Base-by-base conservation (phyloP, 2,329 filamentous ascomycete genomes). In the Berkeleyomyces rouxiae region DNA sequence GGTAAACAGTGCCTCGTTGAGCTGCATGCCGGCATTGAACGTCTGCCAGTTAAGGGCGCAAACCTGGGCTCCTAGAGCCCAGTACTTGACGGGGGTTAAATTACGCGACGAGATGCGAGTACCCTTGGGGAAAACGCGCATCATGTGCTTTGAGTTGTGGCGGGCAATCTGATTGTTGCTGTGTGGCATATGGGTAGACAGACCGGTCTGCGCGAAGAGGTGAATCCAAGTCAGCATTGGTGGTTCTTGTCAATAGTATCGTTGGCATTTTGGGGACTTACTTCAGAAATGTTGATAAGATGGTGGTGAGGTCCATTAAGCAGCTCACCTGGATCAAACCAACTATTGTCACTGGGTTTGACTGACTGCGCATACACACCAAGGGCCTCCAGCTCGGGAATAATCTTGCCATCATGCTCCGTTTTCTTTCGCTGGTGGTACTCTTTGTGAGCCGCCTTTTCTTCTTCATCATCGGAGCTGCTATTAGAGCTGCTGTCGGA, bases 31-130 rank as follows among this genome's bases (percentile, higher is more conserved):
- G 5, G 79, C 78, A 42, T 82, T 82, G 66, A 86, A 87, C 0
- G 79, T 84, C 68, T 87, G 84, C 81, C 83, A 84, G 72, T 87
- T 87, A 61, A 87, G 75, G 2, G 84, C 84, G 69, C 82, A 86
- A 57, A 87, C 83, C 67, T 87, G 84, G 2, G 84, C 83, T 1
- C 84, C 84, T 3, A 86, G 70, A 5, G 77, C 82, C 84, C 84
- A 87, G 69, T 84, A 87, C 0, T 78, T 77, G 0, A 83, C 77
- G 0, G 82, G 83, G 61, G 77, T 77, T 2, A 87, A 77, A 68
- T 87, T 87, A 43, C 76, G 78, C 1, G 83, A 86, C 0, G 80
- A 81, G 69, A 87, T 86, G 51, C 84, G 80, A 0, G 83, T 85
- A 58, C 84, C 84, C 68, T 86, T 86, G 44, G 84, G 84, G 66